These are phyloP conservation scores for Pythium aquatile DNA, from an alignment of 352 stramenopile species.

Conservation along the genomic window DNA sequence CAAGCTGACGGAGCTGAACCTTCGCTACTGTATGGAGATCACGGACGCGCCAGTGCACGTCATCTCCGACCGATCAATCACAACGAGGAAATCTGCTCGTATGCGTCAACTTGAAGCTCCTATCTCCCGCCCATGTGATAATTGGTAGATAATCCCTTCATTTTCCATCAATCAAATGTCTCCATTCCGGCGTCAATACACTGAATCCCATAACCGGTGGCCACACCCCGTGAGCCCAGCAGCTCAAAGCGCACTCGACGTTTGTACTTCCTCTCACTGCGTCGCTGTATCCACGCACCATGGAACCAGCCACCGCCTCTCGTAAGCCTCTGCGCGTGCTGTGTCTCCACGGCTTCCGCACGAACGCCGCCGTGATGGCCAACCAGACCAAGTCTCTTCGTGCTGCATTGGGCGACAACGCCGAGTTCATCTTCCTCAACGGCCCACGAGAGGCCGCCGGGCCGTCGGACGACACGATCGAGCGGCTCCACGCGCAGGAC, in stretches of 20 bases:
- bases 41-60: conserved; percentile 59
- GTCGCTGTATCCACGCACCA: background rate
- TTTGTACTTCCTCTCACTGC: background rate
- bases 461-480: conserved; percentile 44
- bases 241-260: background rate
- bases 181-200: background rate
- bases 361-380: conserved; percentile 51
- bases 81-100: too few species aligned
- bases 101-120: too few species aligned
- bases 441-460: conserved; percentile 42
- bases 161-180: background rate
- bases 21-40: conserved; percentile 88
- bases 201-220: background rate
- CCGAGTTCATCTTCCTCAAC: conserved; percentile 62
- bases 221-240: background rate
- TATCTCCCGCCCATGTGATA: too few species aligned
- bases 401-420: conserved; percentile 37
- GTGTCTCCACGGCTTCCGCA: conserved; percentile 63
- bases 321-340: conserved; percentile 46
- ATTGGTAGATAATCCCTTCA: too few species aligned
- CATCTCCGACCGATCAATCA: conserved; percentile 38
- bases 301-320: background rate
- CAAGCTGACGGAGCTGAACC: conserved; percentile 64
- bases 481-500: conserved; percentile 40
- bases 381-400: conserved; percentile 49